phyloP scores from a whole-genome alignment of 2,329 filamentous ascomycete genomes.

The Lecanicillium sp. region DNA sequence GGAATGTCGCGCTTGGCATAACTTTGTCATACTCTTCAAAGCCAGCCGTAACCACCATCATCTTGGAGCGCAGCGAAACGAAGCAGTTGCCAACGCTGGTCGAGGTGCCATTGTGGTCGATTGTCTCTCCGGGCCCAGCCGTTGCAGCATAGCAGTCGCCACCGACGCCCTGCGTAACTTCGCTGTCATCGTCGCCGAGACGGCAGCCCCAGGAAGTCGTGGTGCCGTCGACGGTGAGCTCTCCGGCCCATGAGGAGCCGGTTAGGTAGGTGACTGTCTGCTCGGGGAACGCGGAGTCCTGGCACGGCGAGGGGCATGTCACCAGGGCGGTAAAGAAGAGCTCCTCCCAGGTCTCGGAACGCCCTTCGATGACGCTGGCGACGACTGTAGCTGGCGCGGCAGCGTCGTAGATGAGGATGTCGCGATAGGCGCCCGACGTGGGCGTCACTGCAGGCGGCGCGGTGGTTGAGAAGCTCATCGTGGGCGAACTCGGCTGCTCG shows the following conservation, averaged over 20 bases:
- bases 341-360: not conserved
- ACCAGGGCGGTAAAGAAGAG: not conserved
- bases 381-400: not conserved
- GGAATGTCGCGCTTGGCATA: not conserved
- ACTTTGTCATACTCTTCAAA: constrained; percentile 1
- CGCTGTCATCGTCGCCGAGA: not conserved
- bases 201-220: constrained; percentile 1
- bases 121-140: not conserved
- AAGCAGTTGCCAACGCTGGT: not conserved
- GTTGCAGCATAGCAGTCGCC: not conserved
- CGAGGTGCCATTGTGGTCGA: not conserved
- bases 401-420: not conserved
- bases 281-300: not conserved
- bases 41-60: constrained; percentile 1
- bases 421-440: not conserved
- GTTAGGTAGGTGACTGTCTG: not conserved
- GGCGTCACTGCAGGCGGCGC: not conserved
- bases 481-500: not conserved
- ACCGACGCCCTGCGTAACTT: too few species aligned
- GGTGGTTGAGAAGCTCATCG: not conserved
- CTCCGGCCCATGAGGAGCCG: not conserved
- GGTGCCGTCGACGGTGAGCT: not conserved
- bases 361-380: not conserved
- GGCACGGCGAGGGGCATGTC: not conserved
- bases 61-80: not conserved